Base-by-base conservation (phyloP, 2,329 filamentous ascomycete species). In the Aspergillus carbonarius region DNA sequence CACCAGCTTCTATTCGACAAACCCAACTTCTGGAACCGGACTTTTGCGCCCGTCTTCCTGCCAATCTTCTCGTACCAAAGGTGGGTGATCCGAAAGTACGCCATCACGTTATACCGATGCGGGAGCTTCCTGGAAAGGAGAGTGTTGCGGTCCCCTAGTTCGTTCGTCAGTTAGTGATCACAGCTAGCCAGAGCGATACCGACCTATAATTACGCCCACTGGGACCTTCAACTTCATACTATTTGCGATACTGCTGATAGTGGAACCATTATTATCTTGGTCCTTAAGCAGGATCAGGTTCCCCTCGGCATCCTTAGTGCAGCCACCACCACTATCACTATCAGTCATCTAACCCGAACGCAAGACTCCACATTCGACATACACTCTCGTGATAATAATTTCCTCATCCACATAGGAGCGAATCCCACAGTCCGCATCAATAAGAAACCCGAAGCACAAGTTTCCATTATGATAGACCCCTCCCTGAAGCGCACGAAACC, bases 61-160 rank as follows among this genome's bases (percentile, higher is more conserved):
- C 69, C 70, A 1, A 77, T 70, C 59, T 79, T 81, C 65, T 93
- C 89, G 10, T 74, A 78, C 89, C 89, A 93, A 0, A 91, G 78
- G 50, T 88, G 78, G 0, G 87, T 89, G 12, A 90, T 77, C 50
- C 86, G 84, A 69, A 90, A 92, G 70, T 81, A 86, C n/a, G 80
- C 88, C 42, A 92, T 77, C 0, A 91, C 85, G 56, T 83, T 86
- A 66, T 87, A 92, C 0, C 81, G 75, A 58, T 87, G 79, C 0
- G 83, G 82, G 7, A 87, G 75, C 25, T 78, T 74, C 1, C 79
- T 80, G 0, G 79, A 77, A 17, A 82, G 77, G 20, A 79, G 69
- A 3, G 70, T 68, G 61, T 86, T 84, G 54, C 81, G 71, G 15
- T 81, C 70, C 1, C 88, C 86, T 81, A 42, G 5, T 4, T 32